Percentiles rank a stretch among this genome's conserved stretches.
These are phyloP conservation scores for Ceratobasidium sp. DNA, from an alignment of 1,284 basidiomycete genomes.

Conservation along the genomic window DNA sequence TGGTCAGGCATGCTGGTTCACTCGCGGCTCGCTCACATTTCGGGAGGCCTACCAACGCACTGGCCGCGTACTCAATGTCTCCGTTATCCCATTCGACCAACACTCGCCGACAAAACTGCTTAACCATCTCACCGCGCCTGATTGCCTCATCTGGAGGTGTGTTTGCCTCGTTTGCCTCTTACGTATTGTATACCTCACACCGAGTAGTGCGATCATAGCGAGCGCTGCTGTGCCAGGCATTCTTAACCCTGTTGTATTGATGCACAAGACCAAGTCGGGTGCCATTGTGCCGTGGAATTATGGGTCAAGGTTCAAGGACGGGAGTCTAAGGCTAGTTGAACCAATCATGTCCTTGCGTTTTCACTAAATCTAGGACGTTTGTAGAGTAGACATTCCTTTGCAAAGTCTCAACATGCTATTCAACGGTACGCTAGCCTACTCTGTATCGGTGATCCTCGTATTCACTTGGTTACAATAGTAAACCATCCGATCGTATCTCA, in stretches of 20 bases:
- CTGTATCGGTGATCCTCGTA: neutral
- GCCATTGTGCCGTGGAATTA: conserved; percentile 91
- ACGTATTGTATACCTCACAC: conserved; percentile 50
- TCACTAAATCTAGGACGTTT: neutral
- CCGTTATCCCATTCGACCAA: conserved; percentile 92
- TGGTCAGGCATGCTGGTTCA: conserved; percentile 78
- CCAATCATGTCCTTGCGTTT: neutral
- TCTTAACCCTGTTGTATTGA: conserved; percentile 85
- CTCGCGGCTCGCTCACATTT: conserved; percentile 93
- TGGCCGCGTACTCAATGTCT: conserved; percentile 92
- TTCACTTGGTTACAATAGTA: conserved; percentile 56
- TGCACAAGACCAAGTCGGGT: conserved; percentile 90
- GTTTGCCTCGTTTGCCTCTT: conserved; percentile 48
- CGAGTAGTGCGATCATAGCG: conserved; percentile 79
- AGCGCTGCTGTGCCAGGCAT: conserved; percentile 87
- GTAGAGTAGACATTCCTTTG: conserved; percentile 90
- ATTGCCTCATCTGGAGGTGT: conserved; percentile 67
- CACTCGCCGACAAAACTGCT: conserved; percentile 96
- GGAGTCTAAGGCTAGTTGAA: conserved; percentile 72
- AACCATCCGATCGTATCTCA: conserved; percentile 96
- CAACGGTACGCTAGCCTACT: conserved; percentile 62
- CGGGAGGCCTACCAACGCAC: conserved; percentile 93
- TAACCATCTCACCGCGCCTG: conserved; percentile 95
- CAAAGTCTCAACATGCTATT: conserved; percentile 93
- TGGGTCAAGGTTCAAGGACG: conserved; percentile 92